A percentile compares a stretch with the other conserved stretches of the same genome.
phyloP scores from a whole-genome alignment of 148 eudicot species.

The Camellia lanceoleosa region DNA sequence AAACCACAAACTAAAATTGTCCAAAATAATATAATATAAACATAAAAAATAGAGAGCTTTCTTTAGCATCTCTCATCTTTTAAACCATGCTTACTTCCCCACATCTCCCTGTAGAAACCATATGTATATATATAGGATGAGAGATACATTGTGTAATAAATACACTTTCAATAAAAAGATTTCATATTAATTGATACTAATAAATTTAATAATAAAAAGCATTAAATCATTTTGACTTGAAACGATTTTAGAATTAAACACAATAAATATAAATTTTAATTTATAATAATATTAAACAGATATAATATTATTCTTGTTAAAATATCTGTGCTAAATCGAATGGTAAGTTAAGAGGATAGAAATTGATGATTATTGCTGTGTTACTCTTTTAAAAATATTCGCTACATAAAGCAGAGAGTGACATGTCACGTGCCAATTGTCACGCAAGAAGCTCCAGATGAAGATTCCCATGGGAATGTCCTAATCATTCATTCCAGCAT shows the following conservation, averaged over 20 bases:
- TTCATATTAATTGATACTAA: not conserved
- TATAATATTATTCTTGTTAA: too few relatives aligned
- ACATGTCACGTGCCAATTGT: slow-evolving; percentile 16
- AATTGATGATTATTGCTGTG: too few relatives aligned
- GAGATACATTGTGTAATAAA: too few relatives aligned
- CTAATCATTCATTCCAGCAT: slow-evolving; percentile 20
- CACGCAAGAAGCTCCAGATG: slow-evolving; percentile 5
- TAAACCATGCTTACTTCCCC: not conserved
- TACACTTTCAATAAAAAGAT: not conserved
- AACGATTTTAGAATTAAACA: too few relatives aligned
- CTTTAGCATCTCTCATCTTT: not conserved
- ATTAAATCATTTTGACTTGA: not conserved
- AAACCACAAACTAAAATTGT: not conserved
- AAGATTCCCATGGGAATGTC: slow-evolving; percentile 9
- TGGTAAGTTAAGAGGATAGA: too few relatives aligned
- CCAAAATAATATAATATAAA: too few relatives aligned
- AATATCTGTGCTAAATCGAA: too few relatives aligned
- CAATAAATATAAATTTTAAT: too few relatives aligned
- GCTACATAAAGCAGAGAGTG: not conserved
- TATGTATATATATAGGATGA: not conserved
- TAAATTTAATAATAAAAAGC: not conserved
- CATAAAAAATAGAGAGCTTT: too few relatives aligned
- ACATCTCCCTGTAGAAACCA: too few relatives aligned
- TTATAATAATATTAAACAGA: too few relatives aligned
- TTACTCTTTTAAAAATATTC: too few relatives aligned